Base-by-base conservation (phyloP, 768 basidiomycete genomes). In the Tylopilus sp. region DNA sequence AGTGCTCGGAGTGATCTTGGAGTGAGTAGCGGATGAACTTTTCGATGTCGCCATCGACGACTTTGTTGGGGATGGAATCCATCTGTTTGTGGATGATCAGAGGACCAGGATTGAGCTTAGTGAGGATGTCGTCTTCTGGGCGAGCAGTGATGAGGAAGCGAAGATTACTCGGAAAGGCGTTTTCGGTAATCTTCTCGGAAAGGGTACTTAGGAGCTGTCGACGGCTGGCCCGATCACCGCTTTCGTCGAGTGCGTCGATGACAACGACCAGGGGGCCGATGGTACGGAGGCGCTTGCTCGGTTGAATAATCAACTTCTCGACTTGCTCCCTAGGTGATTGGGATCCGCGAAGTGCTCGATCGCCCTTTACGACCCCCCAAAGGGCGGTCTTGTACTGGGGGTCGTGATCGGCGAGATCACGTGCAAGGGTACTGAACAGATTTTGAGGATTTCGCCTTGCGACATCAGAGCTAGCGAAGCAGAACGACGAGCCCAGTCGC, bases 181-280 rank as follows among this genome's bases (percentile, higher is more conserved):
- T n/a, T 10, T 44, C 41, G 1, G 31, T 6, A 5, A 53, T 28
- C 7, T 34, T 26, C 16, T n/a, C 31, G 1, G 22, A 24, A 7
- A 65, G 28, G 24, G 52, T 33, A 3, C 17, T 3, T 12, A 72
- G 60, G 25, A 71, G 52, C 2, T 30, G 28, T 21, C 33, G 36
- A 12, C 61, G 61, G 34, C 19, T 6, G 3, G 34, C 34, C 8
- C 4, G 34, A 36, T 36, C 16, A 17, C 34, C 31, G 10, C 31
- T 33, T 33, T 33, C 56, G 42, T 68, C 64, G 11, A 70, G 52
- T 7, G 52, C 68, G 42, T 72, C 71, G 14, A 71, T 60, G 40
- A 72, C 58, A 21, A 70, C 49, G 14, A 70, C 45, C 5, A 71
- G 44, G 14, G 69, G 70, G 4, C 64, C 63, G 30, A 61, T 25